These are phyloP conservation scores for Gleditsia sinensis DNA, from an alignment of 306 rosid genomes.

Conservation along the genomic window DNA sequence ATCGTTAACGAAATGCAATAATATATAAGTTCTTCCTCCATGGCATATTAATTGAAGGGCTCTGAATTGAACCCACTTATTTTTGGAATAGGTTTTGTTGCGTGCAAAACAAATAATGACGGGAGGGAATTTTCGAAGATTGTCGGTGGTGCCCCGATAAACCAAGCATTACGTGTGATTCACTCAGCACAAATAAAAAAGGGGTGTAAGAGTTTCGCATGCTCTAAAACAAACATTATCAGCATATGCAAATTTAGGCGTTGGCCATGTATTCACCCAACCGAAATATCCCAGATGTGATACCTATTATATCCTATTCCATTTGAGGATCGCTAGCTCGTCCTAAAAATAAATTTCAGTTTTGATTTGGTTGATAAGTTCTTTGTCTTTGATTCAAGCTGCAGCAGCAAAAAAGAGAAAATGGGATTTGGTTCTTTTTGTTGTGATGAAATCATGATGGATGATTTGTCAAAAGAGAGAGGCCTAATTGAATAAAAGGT, in stretches of 20 bases:
- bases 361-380: background rate
- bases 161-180: background rate
- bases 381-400: conserved; percentile 7
- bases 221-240: background rate
- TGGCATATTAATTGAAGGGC: no score
- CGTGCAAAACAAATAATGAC: background rate
- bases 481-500: background rate
- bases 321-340: background rate
- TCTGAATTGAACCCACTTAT: no score
- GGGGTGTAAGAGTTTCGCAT: background rate
- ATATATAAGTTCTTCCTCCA: no score
- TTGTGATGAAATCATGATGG: background rate
- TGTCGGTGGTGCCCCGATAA: background rate
- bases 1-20: background rate
- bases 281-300: background rate
- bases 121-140: background rate
- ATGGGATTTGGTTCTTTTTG: background rate
- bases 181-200: background rate
- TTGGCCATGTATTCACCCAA: background rate
- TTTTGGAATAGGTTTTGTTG: background rate
- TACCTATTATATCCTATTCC: background rate
- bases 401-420: background rate
- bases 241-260: background rate
- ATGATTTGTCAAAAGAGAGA: background rate
- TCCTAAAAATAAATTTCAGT: background rate